Evolutionary conservation across 805 yeast genomes (phyloP), one percentile per base, ranked within the genome.

Genomic region (Lipomyces sp.): DNA sequence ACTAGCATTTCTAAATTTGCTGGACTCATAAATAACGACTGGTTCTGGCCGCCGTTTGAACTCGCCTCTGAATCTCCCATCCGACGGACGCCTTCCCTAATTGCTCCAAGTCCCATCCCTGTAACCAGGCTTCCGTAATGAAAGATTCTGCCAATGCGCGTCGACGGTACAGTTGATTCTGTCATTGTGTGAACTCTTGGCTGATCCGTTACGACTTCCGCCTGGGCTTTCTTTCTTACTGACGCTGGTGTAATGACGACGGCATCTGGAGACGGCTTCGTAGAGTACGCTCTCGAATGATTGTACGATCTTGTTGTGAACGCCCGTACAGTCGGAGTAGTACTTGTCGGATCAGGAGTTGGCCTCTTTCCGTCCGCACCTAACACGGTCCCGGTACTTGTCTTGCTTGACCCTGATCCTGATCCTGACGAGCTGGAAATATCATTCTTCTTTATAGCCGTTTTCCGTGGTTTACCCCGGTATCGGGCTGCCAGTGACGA

Each of bases 41-140:
- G 89, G 30, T 81, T 76, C 18, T 58, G 51, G 3, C 61, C 62
- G 24, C 37, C 30, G 13, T 33, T 4, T 30, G 57, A 59, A 5
- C 71, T 66, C 11, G 75, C 75, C 6, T 75, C 75, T 10, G 39
- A 33, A 18, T 65, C 63, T 0, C 90, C 88, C 63, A 86, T 83
- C 53, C 92, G 86, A 66, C 87, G 84, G 53, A 93, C 77, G 0
- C 96, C 89, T 72, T 92, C 95, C 24, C 86, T 81, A 0, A 97
- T 87, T 33, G 90, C 94, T 48, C 94, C 92, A 10, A 90, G 71
- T 0, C 97, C 96, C 75, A 95, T 87, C 0, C 94, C 91, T 0
- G 98, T 96, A 0, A 98, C 98, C 39, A 95, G 79, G 1, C 90
- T 81, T 8, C 98, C 98, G 76, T 93, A 95, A 78, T 95, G 99